Percentiles rank a stretch among this genome's conserved stretches.
These are phyloP conservation scores for Rhamnella rubrinervis DNA, from an alignment of 331 rosid genomes.

Conservation along the genomic window DNA sequence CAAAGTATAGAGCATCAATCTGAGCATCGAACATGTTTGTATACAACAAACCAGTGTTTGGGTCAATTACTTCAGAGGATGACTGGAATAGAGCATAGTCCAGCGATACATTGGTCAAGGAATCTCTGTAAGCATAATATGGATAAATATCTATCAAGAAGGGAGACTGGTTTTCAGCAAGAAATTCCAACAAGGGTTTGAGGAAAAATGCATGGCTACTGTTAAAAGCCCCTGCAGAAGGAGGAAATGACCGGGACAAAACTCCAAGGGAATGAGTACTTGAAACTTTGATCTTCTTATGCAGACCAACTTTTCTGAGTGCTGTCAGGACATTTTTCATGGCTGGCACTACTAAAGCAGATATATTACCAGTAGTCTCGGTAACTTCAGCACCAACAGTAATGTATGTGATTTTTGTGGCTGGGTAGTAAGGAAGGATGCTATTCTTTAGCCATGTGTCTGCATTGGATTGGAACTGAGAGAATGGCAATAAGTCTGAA, in stretches of 20 bases:
- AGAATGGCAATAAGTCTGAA: conserved; percentile 70
- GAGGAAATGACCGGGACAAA: conserved; percentile 91
- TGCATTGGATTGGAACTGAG: conserved; percentile 91
- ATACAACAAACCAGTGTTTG: conserved; percentile 90
- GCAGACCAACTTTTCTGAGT: conserved; percentile 75
- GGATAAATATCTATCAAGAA: conserved; percentile 98
- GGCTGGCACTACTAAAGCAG: conserved; percentile 78
- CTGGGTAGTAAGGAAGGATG: conserved; percentile 83
- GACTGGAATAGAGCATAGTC: conserved; percentile 88
- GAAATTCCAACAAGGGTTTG: conserved; percentile 91
- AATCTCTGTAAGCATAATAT: conserved; percentile 89
- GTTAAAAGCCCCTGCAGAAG: conserved; percentile 94
- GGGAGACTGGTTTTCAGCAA: conserved; percentile 89
- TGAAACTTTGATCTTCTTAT: conserved; percentile 79
- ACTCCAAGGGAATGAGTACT: conserved; percentile 94
- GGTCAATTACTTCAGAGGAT: conserved; percentile 91
- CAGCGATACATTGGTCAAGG: conserved; percentile 64
- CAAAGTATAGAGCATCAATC: conserved; percentile 90
- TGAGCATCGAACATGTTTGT: conserved; percentile 96
- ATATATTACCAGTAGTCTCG: conserved; percentile 59
- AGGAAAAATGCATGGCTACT: conserved; percentile 81
- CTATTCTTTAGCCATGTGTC: conserved; percentile 88
- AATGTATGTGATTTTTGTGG: conserved; percentile 84
- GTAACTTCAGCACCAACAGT: conserved; percentile 97
- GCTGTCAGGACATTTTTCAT: conserved; percentile 85